Evolutionary conservation across 2,329 filamentous ascomycete genomes (phyloP).

Genomic region (Rhinocladiella similis): DNA sequence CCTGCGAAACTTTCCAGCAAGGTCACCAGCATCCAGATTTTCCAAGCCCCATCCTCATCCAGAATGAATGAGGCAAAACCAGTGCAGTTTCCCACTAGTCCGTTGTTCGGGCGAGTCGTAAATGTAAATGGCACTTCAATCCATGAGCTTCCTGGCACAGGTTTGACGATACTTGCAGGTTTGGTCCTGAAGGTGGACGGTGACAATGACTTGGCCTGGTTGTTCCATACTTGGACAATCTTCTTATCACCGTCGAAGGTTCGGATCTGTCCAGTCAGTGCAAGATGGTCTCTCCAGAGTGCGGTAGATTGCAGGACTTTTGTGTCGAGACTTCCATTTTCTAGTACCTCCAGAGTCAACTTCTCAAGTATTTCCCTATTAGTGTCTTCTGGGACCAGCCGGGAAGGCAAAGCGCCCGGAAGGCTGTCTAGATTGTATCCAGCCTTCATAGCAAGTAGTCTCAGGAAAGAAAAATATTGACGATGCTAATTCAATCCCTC

Average conservation of each 20-base stretch:
- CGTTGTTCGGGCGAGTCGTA: slow-evolving; percentile 1
- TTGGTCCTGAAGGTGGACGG: slow-evolving; percentile 13
- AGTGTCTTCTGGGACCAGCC: slow-evolving; percentile 20
- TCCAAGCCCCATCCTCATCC: slow-evolving; percentile 23
- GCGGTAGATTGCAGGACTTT: slow-evolving; percentile 10
- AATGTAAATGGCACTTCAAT: slow-evolving; percentile 12
- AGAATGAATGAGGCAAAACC: slow-evolving; percentile 28
- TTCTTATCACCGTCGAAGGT: slow-evolving; percentile 24
- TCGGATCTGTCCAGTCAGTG: slow-evolving; percentile 28
- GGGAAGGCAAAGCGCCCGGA: slow-evolving; percentile 26
- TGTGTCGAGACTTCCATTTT: slow-evolving; percentile 2
- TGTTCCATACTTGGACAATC: slow-evolving; percentile 26
- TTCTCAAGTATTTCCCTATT: no score
- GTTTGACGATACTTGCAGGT: slow-evolving; percentile 4
- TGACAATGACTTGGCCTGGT: slow-evolving; percentile 6
- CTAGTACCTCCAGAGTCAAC: no score
- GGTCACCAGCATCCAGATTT: slow-evolving; percentile 32
- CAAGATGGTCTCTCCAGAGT: slow-evolving; percentile 30
- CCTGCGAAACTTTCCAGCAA: slow-evolving; percentile 29
- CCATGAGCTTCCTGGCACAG: slow-evolving; percentile 11
- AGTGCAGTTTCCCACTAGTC: slow-evolving; percentile 20
- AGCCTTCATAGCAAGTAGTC: neutral
- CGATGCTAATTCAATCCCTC: no score
- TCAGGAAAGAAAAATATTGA: no score
- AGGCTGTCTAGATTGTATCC: slow-evolving; percentile 19